Base-by-base conservation (phyloP, 768 basidiomycete species). In the Xerocomus spinulosus region DNA sequence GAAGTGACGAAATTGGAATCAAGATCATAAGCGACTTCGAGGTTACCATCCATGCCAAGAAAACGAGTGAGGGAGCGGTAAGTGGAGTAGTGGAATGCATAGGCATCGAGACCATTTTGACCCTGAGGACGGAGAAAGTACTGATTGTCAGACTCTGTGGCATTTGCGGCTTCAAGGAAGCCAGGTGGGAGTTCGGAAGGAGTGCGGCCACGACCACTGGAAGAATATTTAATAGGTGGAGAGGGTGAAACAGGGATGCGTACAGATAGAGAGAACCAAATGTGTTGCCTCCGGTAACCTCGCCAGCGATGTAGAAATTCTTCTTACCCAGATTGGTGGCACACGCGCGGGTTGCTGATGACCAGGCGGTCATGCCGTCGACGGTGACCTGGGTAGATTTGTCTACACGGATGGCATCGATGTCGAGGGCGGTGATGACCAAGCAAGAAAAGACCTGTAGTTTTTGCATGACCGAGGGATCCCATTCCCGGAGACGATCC, bases 1-100 rank as follows among this genome's bases (percentile, higher is more conserved):
- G 90, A 85, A 0, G 82, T 85, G 68, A 93, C 72, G 58, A 95
- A 92, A 68, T 95, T 90, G 64, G 73, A 67, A 56, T 82, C 75
- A 25, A 91, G 69, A 60, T 96, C 93, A 67, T 85, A 94, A 9
- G 90, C 92, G 44, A 92, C 93, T 52, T 85, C 78, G 28, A 96
- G 74, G 64, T 96, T 95, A 58, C 93, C 93, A 61, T 96, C 93
- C 92, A 95, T 94, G 44, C 92, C 93, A 39, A 95, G 76, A 73
- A 93, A 91, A 42, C 93, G 87, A 25, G 83, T 72, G 44, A 95
- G 70, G 3, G 87, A 72, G 49, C 93, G 93, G 62, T 96, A 95
- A 46, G 85, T 85, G 38, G 93, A 95, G 66, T 95, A 96, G 66
- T 96, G 93, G 74, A 95, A 95, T 1, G 93, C 92, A 39, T 83